A percentile compares a stretch with the other conserved stretches of the same genome.
Evolutionary conservation across 208 protist genomes (phyloP).

Genomic region (Paratrypanosoma confusum): DNA sequence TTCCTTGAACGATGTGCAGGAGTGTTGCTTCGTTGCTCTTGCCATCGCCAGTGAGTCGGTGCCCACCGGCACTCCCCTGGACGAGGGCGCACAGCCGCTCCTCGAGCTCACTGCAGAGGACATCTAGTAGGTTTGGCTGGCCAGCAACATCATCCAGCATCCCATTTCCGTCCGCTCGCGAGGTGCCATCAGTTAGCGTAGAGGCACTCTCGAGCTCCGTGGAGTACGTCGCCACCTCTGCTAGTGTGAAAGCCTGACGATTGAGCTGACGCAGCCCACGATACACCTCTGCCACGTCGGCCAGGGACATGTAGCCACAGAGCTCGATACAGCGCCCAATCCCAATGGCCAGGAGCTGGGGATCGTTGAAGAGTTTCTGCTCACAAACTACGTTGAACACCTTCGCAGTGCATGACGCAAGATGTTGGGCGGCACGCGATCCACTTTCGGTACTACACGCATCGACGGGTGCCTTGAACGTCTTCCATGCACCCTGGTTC

Average conservation of each 20-base stretch:
- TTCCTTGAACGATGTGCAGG: no score
- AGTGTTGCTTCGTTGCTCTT: no score
- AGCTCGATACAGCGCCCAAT: constrained; percentile 64
- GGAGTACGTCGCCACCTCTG: constrained; percentile 38
- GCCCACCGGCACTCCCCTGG: no score
- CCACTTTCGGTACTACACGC: not conserved
- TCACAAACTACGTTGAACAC: constrained; percentile 43
- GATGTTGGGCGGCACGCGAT: constrained; percentile 2
- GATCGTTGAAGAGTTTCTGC: constrained; percentile 40
- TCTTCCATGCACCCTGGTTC: constrained; percentile 41
- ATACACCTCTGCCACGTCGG: constrained; percentile 34
- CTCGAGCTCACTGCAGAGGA: constrained; percentile 63
- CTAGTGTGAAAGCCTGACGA: constrained; percentile 50
- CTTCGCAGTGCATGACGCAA: constrained; percentile 31
- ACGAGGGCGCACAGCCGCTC: constrained; percentile 15
- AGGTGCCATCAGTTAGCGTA: constrained; percentile 6
- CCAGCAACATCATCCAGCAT: constrained; percentile 19
- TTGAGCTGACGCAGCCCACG: constrained; percentile 32
- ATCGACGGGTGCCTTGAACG: constrained; percentile 32
- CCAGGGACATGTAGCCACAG: constrained; percentile 21
- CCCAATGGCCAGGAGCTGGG: constrained; percentile 50
- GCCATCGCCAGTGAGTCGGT: no score
- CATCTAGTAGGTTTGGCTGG: constrained; percentile 69
- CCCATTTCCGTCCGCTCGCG: constrained; percentile 11
- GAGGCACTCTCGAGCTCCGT: not conserved